phyloP scores from a whole-genome alignment of 2,329 filamentous ascomycete species.

The Aspergillus sp. region DNA sequence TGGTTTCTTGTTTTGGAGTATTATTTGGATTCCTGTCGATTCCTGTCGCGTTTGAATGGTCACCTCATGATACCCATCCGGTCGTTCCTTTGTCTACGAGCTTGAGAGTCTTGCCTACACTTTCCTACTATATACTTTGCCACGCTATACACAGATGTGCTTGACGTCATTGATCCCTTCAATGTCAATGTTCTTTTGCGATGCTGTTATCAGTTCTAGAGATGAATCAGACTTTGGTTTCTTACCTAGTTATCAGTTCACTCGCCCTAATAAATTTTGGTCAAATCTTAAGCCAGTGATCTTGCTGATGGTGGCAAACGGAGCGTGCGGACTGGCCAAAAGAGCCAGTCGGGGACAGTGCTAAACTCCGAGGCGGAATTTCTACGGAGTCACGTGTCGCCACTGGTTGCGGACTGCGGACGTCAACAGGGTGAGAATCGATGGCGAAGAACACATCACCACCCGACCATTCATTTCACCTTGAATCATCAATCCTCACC shows the following conservation, averaged over 20 bases:
- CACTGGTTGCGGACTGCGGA: conserved; percentile 15
- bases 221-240: background rate
- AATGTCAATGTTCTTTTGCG: background rate
- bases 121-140: background rate
- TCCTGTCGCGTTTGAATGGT: conserved; percentile 11
- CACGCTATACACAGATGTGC: background rate
- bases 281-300: background rate
- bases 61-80: conserved; percentile 22
- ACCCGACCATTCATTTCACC: conserved; percentile 7
- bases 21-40: conserved; percentile 9
- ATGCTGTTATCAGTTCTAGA: background rate
- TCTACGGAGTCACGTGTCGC: conserved; percentile 23
- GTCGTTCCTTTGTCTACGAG: conserved; percentile 12
- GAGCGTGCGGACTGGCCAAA: background rate
- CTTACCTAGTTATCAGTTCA: background rate
- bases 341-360: background rate
- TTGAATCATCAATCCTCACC: conserved; percentile 7
- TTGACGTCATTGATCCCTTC: background rate
- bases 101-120: background rate
- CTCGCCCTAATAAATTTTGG: background rate
- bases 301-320: background rate
- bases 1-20: conserved; percentile 10
- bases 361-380: conserved; percentile 17
- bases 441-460: conserved; percentile 19
- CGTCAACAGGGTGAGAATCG: conserved; percentile 14